Evolutionary conservation across 768 basidiomycete genomes (phyloP), one percentile per base, ranked within the genome.

Genomic region (Mycena polygramma): DNA sequence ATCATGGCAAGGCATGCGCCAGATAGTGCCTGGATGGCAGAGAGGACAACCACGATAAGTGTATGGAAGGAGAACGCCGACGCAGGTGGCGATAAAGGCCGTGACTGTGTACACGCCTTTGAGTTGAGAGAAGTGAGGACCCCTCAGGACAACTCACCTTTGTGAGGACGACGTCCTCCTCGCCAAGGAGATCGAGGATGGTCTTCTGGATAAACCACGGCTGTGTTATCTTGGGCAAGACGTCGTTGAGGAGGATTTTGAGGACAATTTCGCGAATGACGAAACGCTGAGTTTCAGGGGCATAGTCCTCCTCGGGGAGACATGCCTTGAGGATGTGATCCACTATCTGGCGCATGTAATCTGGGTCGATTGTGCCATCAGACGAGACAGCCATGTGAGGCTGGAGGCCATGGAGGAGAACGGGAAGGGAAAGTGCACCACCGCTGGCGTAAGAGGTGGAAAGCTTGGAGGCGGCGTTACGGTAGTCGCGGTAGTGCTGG

Each of bases 231-330:
- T 88, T 90, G 37, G 91, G 91, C 30, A 92, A 76, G 30, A 92
- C 80, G 71, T 91, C 90, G 57, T 87, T 86, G 70, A 96, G 82
- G 8, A 98, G 81, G 26, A 94, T 85, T 74, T 93, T 92, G 75
- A 95, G 87, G 37, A 97, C 75, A 46, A 98, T 83, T 81, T 99
- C 97, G 66, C 95, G 90, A 49, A 94, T 81, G 68, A 98, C 92
- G 69, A 88, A 85, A n/a, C 94, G 88, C 81, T 98, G 94, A 0
- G 90, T 79, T 58, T 94, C 90, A 20, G 95, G 88, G 13, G 87
- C 87, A 77, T 91, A 95, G 76, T 98, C 95, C 68, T 94, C 90
- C 3, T 85, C 81, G 0, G 95, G 93, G 17, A 98, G 87, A 79
- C 91, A 91, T 2, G 85, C 79, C 59, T 86, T 89, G 73, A 99